A percentile compares a stretch with the other conserved stretches of the same genome.
Evolutionary conservation across 345 rosid genomes (phyloP).

Genomic region (Syzygium grande): DNA sequence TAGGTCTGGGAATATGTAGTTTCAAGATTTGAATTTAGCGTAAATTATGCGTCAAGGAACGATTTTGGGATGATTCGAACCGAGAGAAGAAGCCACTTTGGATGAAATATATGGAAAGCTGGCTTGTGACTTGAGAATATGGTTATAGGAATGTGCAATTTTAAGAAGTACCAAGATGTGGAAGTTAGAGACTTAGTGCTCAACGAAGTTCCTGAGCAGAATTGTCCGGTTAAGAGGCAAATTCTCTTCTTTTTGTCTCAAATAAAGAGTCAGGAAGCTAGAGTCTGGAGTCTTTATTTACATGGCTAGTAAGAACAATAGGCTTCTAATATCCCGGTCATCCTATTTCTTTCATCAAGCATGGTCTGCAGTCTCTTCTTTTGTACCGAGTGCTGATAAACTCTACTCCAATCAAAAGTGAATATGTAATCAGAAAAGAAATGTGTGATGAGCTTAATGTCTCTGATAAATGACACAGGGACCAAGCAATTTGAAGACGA

Average conservation of each 20-base stretch:
- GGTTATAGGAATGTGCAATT: neutral
- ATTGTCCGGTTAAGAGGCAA: neutral
- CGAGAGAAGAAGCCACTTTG: neutral
- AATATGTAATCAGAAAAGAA: neutral
- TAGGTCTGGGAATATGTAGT: neutral
- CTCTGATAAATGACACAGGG: conserved; percentile 21
- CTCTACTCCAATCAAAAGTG: neutral
- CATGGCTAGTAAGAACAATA: neutral
- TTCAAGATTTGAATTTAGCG: neutral
- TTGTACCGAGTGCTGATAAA: neutral
- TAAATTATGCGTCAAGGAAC: neutral
- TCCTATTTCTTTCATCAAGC: neutral
- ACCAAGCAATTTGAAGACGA: conserved; percentile 59
- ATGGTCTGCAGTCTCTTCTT: neutral
- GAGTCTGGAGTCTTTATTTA: neutral
- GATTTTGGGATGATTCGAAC: neutral
- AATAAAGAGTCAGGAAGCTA: neutral
- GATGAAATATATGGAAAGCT: neutral
- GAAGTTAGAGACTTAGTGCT: neutral
- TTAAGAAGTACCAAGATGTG: neutral
- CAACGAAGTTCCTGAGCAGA: neutral
- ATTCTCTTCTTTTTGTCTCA: neutral
- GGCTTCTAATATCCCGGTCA: neutral
- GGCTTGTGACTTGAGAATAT: neutral
- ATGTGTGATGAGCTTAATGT: neutral